These are phyloP conservation scores for Penicillium silybi DNA, from an alignment of 495 filamentous ascomycete species.

Conservation along the genomic window DNA sequence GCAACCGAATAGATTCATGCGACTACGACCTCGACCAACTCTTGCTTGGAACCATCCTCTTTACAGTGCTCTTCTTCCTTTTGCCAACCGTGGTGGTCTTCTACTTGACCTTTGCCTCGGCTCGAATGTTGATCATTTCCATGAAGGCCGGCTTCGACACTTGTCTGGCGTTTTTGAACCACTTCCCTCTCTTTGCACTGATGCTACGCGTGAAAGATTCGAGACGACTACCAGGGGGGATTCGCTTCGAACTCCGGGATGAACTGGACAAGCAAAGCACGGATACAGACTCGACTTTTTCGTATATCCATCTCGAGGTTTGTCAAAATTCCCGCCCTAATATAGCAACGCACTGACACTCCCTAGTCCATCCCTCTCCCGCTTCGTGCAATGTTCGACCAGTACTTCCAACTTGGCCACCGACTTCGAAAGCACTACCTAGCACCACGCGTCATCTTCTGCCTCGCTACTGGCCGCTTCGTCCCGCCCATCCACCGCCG, in stretches of 20 bases:
- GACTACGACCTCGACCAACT: slow-evolving; percentile 99
- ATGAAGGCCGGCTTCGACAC: slow-evolving; percentile 89
- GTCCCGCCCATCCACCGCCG: slow-evolving; percentile 89
- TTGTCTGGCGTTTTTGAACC: slow-evolving; percentile 87
- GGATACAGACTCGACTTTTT: slow-evolving; percentile 42
- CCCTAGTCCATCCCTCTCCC: slow-evolving; percentile 78
- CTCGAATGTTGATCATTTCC: slow-evolving; percentile 90
- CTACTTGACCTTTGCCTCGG: slow-evolving; percentile 92
- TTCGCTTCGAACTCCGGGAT: slow-evolving; percentile 84
- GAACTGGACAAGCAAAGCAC: slow-evolving; percentile 25
- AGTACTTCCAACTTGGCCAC: slow-evolving; percentile 92
- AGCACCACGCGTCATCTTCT: slow-evolving; percentile 79
- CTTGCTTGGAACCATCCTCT: slow-evolving; percentile 92
- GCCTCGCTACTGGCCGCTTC: slow-evolving; percentile 83
- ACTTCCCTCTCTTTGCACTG: slow-evolving; percentile 95
- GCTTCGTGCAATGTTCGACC: slow-evolving; percentile 89
- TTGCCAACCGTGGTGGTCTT: slow-evolving; percentile 94
- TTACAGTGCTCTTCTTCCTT: slow-evolving; percentile 92
- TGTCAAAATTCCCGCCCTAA: slow-evolving; percentile 1
- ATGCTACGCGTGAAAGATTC: slow-evolving; percentile 97
- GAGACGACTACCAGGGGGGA: slow-evolving; percentile 83
- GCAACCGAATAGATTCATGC: slow-evolving; percentile 96
- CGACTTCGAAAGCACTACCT: slow-evolving; percentile 94
- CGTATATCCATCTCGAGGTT: slow-evolving; percentile 80
- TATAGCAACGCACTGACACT: slow-evolving; percentile 6